Percentiles rank a stretch among this genome's conserved stretches.
These are phyloP conservation scores for Gossypium sturtianum DNA, from an alignment of 345 rosid species.

Conservation along the genomic window DNA sequence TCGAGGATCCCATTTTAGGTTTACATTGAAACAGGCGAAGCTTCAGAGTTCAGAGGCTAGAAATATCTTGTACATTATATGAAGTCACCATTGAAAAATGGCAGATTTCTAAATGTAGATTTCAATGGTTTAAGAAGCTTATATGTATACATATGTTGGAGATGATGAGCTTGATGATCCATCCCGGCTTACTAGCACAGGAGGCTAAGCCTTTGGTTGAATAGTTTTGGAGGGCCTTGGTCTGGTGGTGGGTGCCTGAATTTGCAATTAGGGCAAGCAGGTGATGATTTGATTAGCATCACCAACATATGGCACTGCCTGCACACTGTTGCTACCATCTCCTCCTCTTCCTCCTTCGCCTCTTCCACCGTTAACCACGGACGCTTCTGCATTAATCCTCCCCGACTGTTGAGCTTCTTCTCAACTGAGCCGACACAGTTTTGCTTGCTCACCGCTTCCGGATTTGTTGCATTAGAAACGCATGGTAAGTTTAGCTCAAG, in stretches of 20 bases:
- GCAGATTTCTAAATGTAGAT: too few species aligned
- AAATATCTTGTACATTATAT: too few species aligned
- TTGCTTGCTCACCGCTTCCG: conserved; percentile 1
- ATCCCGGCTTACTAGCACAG: conserved; percentile 31
- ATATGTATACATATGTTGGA: too few species aligned
- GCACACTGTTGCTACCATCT: conserved; percentile 80
- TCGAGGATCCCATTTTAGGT: too few species aligned
- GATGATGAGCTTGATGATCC: too few species aligned
- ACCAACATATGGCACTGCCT: conserved; percentile 76
- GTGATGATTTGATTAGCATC: conserved; percentile 69
- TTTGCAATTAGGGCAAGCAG: conserved; percentile 87
- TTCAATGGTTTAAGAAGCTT: too few species aligned
- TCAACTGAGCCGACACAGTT: conserved; percentile 8
- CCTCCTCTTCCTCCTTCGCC: conserved; percentile 17
- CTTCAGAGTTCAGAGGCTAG: too few species aligned
- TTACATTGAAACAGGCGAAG: too few species aligned
- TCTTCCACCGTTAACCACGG: conserved; percentile 49
- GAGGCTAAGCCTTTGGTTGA: conserved; percentile 49
- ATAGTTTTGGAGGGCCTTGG: conserved; percentile 40
- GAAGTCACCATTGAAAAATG: too few species aligned
- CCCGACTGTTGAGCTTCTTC: conserved; percentile 14
- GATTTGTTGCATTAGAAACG: conserved; percentile 22
- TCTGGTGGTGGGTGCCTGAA: conserved; percentile 71
- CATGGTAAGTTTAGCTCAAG: conserved; percentile 64
- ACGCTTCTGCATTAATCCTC: conserved; percentile 17